Conservation (phyloP, 2,329 filamentous ascomycete genomes). For the Coleophoma cylindrospora region DNA sequence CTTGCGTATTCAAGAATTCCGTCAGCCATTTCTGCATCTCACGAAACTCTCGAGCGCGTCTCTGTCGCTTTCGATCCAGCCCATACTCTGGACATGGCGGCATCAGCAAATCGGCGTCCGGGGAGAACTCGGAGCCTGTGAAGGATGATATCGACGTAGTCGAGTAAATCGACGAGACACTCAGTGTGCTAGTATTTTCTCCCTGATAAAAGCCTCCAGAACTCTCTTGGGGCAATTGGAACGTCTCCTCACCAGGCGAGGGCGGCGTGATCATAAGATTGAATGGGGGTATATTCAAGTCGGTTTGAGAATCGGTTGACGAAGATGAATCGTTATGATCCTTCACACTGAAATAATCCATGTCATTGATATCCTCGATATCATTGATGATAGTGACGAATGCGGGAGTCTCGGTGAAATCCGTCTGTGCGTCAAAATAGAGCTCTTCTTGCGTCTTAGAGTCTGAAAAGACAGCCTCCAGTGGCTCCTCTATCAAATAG, state of each 20-base stretch:
- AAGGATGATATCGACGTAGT: neutral
- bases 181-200: neutral
- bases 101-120: constrained; percentile 13
- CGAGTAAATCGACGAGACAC: neutral
- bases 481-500: no score
- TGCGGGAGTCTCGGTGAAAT: neutral
- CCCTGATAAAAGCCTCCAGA: neutral
- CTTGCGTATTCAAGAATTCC: constrained; percentile 17
- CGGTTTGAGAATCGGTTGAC: neutral
- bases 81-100: constrained; percentile 10
- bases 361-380: neutral
- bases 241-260: neutral
- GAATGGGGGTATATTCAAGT: neutral
- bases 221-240: neutral
- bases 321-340: neutral
- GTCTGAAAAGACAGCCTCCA: no score
- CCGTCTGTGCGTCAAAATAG: neutral
- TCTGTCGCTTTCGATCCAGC: constrained; percentile 3
- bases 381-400: neutral
- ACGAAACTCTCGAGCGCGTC: constrained; percentile 13
- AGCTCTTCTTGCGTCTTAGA: neutral
- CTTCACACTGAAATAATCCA: neutral
- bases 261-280: neutral
- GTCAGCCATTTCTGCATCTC: constrained; percentile 19
- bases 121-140: neutral